Conservation (phyloP, 2,329 filamentous ascomycete species). For the Blastomyces percursus region DNA sequence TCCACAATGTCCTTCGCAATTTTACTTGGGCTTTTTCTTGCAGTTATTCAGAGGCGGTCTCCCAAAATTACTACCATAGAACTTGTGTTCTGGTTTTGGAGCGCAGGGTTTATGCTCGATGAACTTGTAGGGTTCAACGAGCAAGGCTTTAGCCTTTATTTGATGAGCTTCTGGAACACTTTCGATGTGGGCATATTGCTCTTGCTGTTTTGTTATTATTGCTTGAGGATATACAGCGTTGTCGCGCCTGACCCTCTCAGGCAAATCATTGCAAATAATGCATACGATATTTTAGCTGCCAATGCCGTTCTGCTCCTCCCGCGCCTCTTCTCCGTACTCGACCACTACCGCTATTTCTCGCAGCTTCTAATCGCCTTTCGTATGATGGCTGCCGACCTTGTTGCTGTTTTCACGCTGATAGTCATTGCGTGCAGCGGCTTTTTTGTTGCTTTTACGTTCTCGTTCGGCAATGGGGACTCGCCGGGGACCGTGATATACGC, state of each 20-base stretch:
- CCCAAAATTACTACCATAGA: constrained; percentile 73
- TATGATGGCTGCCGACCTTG: constrained; percentile 82
- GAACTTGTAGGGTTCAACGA: constrained; percentile 94
- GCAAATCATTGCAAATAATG: constrained; percentile 65
- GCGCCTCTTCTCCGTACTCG: constrained; percentile 80
- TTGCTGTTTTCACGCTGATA: constrained; percentile 73
- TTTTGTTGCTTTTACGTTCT: constrained; percentile 85
- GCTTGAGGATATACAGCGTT: constrained; percentile 77
- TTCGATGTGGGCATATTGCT: constrained; percentile 86
- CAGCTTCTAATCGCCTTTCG: constrained; percentile 88
- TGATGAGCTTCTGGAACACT: constrained; percentile 96
- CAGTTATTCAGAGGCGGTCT: constrained; percentile 66
- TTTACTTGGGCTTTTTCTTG: constrained; percentile 72
- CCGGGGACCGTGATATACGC: constrained; percentile 71
- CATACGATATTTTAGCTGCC: constrained; percentile 86
- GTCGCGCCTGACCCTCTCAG: constrained; percentile 61
- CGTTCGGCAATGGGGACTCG: constrained; percentile 58
- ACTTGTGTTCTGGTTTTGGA: constrained; percentile 95
- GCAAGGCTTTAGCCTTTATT: constrained; percentile 89
- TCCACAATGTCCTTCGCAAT: constrained; percentile 80
- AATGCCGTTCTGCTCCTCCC: constrained; percentile 85
- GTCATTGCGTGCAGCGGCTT: constrained; percentile 86
- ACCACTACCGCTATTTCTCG: constrained; percentile 93
- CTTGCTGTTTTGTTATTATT: constrained; percentile 78
- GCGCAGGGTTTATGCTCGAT: constrained; percentile 90